phyloP scores from a whole-genome alignment of 768 basidiomycete genomes.

The Austroboletus festivus region DNA sequence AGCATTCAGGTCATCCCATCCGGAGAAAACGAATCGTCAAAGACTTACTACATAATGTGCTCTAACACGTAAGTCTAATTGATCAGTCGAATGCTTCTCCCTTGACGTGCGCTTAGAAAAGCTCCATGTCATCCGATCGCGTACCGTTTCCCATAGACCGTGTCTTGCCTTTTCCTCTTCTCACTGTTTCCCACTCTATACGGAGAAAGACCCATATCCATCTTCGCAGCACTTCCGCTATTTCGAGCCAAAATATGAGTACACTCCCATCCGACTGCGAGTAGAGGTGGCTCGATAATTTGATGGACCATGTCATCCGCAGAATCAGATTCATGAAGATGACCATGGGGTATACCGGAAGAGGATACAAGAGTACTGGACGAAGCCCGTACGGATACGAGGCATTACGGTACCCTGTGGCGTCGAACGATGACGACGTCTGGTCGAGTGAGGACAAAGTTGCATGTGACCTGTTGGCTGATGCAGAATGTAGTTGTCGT shows the following conservation, averaged over 20 bases:
- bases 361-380: conserved; percentile 69
- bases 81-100: conserved; percentile 17
- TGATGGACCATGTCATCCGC: conserved; percentile 92
- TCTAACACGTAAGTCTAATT: neutral
- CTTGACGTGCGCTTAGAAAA: conserved; percentile 12
- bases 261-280: conserved; percentile 72
- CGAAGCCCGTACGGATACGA: conserved; percentile 73
- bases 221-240: conserved; percentile 81
- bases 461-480: conserved; percentile 17
- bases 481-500: conserved; percentile 36
- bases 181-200: conserved; percentile 94
- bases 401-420: conserved; percentile 9
- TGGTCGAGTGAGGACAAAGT: neutral
- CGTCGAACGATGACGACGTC: conserved; percentile 17
- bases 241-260: conserved; percentile 86
- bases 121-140: conserved; percentile 12
- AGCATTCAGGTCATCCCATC: conserved; percentile 1
- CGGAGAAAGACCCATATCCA: conserved; percentile 99
- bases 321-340: conserved; percentile 82
- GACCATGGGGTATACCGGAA: conserved; percentile 79
- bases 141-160: conserved; percentile 1
- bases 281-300: conserved; percentile 84
- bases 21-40: neutral
- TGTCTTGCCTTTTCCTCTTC: conserved; percentile 35
- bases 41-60: conserved; percentile 14